phyloP scores from a whole-genome alignment of 139 green algal genomes.

The Chlorella sp. region DNA sequence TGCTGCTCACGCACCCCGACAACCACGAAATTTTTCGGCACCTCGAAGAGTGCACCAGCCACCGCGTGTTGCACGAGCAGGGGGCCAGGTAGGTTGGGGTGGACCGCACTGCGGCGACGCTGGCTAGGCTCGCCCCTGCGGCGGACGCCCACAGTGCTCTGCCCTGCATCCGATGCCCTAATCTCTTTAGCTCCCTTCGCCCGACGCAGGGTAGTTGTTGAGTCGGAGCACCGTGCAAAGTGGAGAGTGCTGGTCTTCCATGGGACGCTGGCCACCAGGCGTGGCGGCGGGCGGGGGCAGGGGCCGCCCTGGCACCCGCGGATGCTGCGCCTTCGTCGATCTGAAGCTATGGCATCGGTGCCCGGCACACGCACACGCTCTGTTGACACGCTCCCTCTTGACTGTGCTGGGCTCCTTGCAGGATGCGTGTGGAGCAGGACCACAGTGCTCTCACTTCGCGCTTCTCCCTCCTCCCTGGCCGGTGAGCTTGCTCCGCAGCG shows the following conservation, averaged over 20 bases:
- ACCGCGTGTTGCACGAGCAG: neutral
- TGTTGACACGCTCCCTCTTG: neutral
- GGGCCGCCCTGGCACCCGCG: too few species aligned
- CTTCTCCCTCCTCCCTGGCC: neutral
- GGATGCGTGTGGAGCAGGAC: conserved; percentile 17
- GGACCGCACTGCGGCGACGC: neutral
- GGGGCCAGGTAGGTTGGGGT: neutral
- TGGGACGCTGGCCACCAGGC: neutral
- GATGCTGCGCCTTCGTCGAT: too few species aligned
- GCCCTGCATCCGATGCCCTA: too few species aligned
- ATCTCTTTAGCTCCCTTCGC: neutral
- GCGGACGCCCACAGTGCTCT: too few species aligned
- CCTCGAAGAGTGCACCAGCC: conserved; percentile 1
- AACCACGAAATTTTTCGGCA: conserved; percentile 8
- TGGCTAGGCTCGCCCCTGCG: too few species aligned
- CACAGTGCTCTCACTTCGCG: neutral
- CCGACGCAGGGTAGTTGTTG: neutral
- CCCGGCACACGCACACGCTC: neutral
- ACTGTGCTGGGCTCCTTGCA: neutral
- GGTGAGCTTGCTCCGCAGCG: neutral
- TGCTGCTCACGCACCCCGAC: neutral
- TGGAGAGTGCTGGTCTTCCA: neutral
- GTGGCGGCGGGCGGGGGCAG: neutral
- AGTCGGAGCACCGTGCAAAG: conserved; percentile 10
- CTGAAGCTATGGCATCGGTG: too few species aligned